These are phyloP conservation scores for Termitomyces sp. DNA, from an alignment of 768 basidiomycete species.

Conservation along the genomic window DNA sequence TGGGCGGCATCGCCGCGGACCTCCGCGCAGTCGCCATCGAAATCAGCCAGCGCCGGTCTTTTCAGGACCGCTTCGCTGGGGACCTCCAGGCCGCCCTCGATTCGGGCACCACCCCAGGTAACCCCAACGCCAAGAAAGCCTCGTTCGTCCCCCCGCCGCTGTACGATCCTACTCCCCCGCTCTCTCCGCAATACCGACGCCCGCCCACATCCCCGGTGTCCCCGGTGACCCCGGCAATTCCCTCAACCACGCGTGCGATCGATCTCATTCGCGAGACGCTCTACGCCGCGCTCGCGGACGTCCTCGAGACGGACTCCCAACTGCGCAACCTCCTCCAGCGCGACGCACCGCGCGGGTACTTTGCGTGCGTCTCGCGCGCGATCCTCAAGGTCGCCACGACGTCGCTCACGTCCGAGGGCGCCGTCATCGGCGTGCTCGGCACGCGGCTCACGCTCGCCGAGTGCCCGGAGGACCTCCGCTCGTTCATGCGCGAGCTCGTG, in stretches of 20 bases:
- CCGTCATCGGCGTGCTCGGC: constrained; percentile 54
- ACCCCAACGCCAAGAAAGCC: constrained; percentile 37
- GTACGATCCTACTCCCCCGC: constrained; percentile 34
- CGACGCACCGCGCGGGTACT: constrained; percentile 74
- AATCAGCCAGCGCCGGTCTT: constrained; percentile 77
- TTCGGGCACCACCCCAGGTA: constrained; percentile 35
- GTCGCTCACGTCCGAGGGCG: constrained; percentile 41
- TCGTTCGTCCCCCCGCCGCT: constrained; percentile 68
- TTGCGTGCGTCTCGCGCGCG: constrained; percentile 66
- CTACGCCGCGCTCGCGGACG: constrained; percentile 74
- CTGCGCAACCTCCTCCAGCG: constrained; percentile 50
- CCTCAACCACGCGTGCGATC: constrained; percentile 53
- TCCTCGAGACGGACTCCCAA: constrained; percentile 46
- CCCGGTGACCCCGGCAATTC: no score
- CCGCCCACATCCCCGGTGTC: not conserved
- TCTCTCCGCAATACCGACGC: not conserved
- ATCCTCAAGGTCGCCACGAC: constrained; percentile 61
- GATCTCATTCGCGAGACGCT: constrained; percentile 82
- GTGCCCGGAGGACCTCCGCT: constrained; percentile 57
- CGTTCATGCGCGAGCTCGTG: constrained; percentile 65
- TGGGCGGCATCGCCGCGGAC: constrained; percentile 70
- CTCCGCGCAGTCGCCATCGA: constrained; percentile 84
- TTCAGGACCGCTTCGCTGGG: constrained; percentile 70
- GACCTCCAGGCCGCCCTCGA: constrained; percentile 81
- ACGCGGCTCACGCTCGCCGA: constrained; percentile 46